A percentile compares a stretch with the other conserved stretches of the same genome.
Evolutionary conservation across 2,329 filamentous ascomycete genomes (phyloP).

Genomic region (Cytospora leucostoma): DNA sequence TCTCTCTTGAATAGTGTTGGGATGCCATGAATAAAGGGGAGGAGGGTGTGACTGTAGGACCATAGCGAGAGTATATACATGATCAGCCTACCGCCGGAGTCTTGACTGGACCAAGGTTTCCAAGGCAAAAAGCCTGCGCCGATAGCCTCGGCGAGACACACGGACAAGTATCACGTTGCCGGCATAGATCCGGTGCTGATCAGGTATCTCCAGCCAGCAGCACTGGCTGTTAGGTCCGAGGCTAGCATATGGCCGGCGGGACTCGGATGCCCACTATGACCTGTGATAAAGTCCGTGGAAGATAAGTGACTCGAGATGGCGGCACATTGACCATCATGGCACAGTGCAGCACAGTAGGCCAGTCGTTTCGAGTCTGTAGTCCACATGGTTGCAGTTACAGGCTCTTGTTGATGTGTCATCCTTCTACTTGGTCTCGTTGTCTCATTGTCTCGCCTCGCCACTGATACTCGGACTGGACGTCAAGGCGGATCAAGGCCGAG

Average conservation of each 20-base stretch:
- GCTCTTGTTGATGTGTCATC: neutral
- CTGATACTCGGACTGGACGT: neutral
- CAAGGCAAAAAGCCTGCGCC: constrained; percentile 6
- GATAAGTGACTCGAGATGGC: constrained; percentile 12
- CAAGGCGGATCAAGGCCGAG: neutral
- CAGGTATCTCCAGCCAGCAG: constrained; percentile 3
- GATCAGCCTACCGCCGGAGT: constrained; percentile 4
- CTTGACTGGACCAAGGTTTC: constrained; percentile 1
- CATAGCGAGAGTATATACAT: constrained; percentile 19
- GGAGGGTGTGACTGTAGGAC: neutral
- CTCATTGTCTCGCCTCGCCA: neutral
- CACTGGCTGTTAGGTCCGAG: neutral
- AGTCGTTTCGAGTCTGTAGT: constrained; percentile 13
- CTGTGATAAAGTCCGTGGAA: constrained; percentile 19
- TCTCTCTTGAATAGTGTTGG: constrained; percentile 10
- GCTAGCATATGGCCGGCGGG: constrained; percentile 5
- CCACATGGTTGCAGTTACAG: constrained; percentile 22
- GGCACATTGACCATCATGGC: constrained; percentile 11
- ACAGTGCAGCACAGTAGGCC: constrained; percentile 29
- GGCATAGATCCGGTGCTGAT: constrained; percentile 8
- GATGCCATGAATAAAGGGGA: constrained; percentile 18
- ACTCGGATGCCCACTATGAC: neutral
- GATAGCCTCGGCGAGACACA: constrained; percentile 19
- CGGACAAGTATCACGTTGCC: constrained; percentile 24
- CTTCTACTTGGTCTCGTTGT: neutral